Percentiles rank a stretch among this genome's conserved stretches.
Conservation (phyloP, 306 rosid genomes). For the Cucumis melo region DNA sequence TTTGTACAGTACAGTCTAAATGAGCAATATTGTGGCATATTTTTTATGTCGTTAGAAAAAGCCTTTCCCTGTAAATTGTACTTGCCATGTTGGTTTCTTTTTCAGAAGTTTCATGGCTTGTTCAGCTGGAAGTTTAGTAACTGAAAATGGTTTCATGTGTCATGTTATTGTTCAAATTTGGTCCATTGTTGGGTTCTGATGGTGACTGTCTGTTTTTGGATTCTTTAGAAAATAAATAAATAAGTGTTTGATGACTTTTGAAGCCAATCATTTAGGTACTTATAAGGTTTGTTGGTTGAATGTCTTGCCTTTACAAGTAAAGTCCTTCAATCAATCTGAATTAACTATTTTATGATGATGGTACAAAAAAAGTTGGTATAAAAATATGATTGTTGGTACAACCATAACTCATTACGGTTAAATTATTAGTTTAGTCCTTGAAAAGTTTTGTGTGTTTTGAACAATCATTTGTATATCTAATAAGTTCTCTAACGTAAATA, state of each 20-base stretch:
- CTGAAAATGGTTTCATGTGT: not conserved
- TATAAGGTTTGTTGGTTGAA: not conserved
- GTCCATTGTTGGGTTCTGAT: not conserved
- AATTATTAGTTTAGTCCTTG: no score
- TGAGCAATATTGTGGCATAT: not conserved
- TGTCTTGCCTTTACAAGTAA: not conserved
- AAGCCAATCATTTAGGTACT: not conserved
- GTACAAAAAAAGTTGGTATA: not conserved
- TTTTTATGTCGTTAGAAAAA: not conserved
- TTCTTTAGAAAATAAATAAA: not conserved
- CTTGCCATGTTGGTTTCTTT: not conserved
- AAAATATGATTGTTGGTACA: no score
- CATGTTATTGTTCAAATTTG: not conserved
- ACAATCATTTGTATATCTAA: no score
- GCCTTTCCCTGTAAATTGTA: not conserved
- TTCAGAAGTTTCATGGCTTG: not conserved
- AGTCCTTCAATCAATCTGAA: not conserved
- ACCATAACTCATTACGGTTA: no score
- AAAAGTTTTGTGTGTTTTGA: no score
- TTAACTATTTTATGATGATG: not conserved
- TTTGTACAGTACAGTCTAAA: not conserved
- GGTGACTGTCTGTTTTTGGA: not conserved
- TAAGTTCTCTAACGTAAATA: no score
- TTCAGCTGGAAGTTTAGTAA: not conserved
- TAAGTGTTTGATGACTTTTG: not conserved